phyloP scores from a whole-genome alignment of 2,329 filamentous ascomycete species.

The Colletotrichum higginsianum region DNA sequence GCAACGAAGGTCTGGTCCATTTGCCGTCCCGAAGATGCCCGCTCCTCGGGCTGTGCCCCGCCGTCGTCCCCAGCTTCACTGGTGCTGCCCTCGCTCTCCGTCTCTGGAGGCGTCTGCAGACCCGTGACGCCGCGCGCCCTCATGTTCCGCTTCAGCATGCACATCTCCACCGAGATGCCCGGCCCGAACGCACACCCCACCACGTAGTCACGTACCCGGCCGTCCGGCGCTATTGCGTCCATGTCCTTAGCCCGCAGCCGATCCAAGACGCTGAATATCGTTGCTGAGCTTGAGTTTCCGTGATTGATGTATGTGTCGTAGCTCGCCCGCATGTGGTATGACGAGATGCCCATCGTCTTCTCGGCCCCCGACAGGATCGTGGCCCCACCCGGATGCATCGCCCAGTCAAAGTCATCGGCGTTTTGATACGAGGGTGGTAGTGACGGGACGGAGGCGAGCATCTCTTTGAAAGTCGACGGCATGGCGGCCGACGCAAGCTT shows the following conservation, averaged over 20 bases:
- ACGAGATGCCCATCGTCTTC: constrained; percentile 67
- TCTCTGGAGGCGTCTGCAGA: constrained; percentile 68
- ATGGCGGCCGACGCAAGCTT: constrained; percentile 68
- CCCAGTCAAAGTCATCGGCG: constrained; percentile 78
- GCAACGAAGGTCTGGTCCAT: constrained; percentile 43
- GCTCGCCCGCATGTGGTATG: constrained; percentile 78
- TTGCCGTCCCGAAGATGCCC: constrained; percentile 30
- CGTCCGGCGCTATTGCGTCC: constrained; percentile 68
- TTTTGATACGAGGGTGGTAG: constrained; percentile 61
- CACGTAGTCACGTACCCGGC: constrained; percentile 68
- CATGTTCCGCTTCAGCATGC: constrained; percentile 70
- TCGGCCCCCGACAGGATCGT: constrained; percentile 77
- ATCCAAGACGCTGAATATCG: constrained; percentile 78
- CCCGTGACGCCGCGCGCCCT: constrained; percentile 50
- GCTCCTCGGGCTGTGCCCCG: constrained; percentile 23
- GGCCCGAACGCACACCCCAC: constrained; percentile 80
- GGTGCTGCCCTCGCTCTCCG: constrained; percentile 64
- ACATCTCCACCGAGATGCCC: constrained; percentile 78
- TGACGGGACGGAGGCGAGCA: constrained; percentile 63
- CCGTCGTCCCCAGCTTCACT: constrained; percentile 58
- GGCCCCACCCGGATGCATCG: constrained; percentile 78
- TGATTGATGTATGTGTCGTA: constrained; percentile 78
- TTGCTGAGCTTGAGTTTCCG: constrained; percentile 79
- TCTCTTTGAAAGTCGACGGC: constrained; percentile 66
- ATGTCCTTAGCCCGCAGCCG: constrained; percentile 72